Base-by-base conservation (phyloP, 176 grass and related monocot genomes). In the Melocanna baccifera region DNA sequence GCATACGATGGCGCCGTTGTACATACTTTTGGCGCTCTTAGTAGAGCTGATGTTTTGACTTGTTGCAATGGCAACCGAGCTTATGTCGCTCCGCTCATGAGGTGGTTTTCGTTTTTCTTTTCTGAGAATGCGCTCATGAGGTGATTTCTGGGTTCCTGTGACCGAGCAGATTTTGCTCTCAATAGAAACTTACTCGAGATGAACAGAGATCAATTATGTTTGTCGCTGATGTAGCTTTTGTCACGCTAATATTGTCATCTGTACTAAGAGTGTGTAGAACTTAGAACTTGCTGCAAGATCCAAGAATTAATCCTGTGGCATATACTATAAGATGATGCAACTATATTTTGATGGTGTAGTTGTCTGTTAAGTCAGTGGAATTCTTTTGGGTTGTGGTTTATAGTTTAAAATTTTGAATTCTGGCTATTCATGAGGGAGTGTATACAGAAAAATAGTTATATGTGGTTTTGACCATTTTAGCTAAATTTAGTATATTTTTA, bases 1-100 rank as follows among this genome's bases (percentile, higher is more conserved):
- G 40, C 43, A 57, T 71, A 82, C 10, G n/a, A 46, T 32, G 70
- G 48, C 40, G 51, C 52, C 26, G 29, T 28, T 94, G 90, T 97
- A 97, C 75, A 97, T 94, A 94, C 81, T 84, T 75, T 63, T 25
- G 76, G 84, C 55, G 43, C 73, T 77, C 79, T 30, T 58, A 82
- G 83, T 82, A 79, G 86, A 84, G 86, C 66, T 23, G 67, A 74
- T 73, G 43, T 80, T 77, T 83, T 69, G 18, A 41, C 64, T 69
- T 86, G 77, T 81, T 86, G 72, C 71, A 55, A 41, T 74, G 45
- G 69, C 34, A 73, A 63, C 71, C 10, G 85, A 67, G 81, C 22
- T 73, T 73, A 84, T 78, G 9, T 8, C 64, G 80, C 40, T 75
- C 67, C 53, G 80, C 40, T 75, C 67, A 62, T 78, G 71, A 32